phyloP scores from a whole-genome alignment of 164 flowering plant genomes.

The Magnolia kwangsiensis region DNA sequence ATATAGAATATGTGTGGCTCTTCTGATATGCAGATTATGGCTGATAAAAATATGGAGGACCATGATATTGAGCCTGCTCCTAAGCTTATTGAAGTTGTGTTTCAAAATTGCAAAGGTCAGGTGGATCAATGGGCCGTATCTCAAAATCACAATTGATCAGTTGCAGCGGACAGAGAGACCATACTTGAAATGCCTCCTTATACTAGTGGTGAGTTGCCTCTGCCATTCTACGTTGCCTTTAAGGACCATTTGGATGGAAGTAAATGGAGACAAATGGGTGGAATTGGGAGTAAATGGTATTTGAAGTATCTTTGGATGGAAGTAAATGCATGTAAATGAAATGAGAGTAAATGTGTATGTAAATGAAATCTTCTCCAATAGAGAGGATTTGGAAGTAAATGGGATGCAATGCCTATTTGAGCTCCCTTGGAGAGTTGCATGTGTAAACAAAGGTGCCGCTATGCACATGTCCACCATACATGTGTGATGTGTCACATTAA shows the following conservation, averaged over 20 bases:
- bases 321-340: too few species aligned
- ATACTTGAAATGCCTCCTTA: conserved; percentile 76
- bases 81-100: conserved; percentile 88
- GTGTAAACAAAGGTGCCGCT: too few species aligned
- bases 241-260: background rate
- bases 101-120: conserved; percentile 91
- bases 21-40: conserved; percentile 54
- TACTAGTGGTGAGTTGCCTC: conserved; percentile 76
- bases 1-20: background rate
- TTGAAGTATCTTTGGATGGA: too few species aligned
- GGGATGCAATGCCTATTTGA: too few species aligned
- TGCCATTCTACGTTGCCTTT: background rate
- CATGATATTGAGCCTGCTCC: conserved; percentile 96
- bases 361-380: too few species aligned
- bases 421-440: too few species aligned
- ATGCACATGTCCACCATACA: too few species aligned
- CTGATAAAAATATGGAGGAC: conserved; percentile 82
- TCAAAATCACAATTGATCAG: conserved; percentile 74
- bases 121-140: conserved; percentile 96
- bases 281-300: too few species aligned
- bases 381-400: too few species aligned
- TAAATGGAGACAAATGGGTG: too few species aligned
- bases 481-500: too few species aligned
- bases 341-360: too few species aligned
- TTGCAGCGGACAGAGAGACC: conserved; percentile 68